Evolutionary conservation across 768 basidiomycete genomes (phyloP), one percentile per base, ranked within the genome.

Genomic region (Polyporus arcularius): DNA sequence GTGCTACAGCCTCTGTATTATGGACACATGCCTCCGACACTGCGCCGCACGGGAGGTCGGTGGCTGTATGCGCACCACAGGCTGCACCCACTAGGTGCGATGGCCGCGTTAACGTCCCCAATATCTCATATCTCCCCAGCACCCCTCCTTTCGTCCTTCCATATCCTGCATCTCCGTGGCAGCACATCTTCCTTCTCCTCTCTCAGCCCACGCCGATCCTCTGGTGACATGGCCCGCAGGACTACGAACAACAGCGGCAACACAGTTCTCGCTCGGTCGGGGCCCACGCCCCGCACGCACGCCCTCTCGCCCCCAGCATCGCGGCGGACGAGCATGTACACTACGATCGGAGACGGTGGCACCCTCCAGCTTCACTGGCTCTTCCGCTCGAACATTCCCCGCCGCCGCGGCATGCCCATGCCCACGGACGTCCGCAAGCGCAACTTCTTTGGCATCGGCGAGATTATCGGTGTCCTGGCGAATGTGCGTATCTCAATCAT

Each of bases 391-490:
- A 90, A 89, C 71, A 84, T 90, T 51, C 87, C 88, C 53, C 71
- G 73, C 65, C 82, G 87, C 45, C 78, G 82, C 66, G 79, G 87
- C 64, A 80, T 81, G 60, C 86, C 85, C 18, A 82, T 88, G 60
- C 83, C 85, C 18, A 71, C 78, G 42, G 85, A 88, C 69, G 75
- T 84, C 51, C 84, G 84, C 69, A 86, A 85, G 68, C 80, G 90
- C 57, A 86, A 86, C 62, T 83, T 92, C 63, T 93, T 93, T 63
- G 90, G 92, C 30, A 81, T 93, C 78, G 83, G 88, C 53, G 91
- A 93, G 61, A 85, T 94, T 55, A 74, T 93, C 39, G 82, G 83
- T 21, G 91, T 93, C 18, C 73, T 93, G 21, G 76, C 87, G 32
- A 92, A 91, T 64, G 91, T 90, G 77, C 49, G 86, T 74, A 48